Conservation (phyloP, 2,329 filamentous ascomycete genomes). For the Camillea tinctor region DNA sequence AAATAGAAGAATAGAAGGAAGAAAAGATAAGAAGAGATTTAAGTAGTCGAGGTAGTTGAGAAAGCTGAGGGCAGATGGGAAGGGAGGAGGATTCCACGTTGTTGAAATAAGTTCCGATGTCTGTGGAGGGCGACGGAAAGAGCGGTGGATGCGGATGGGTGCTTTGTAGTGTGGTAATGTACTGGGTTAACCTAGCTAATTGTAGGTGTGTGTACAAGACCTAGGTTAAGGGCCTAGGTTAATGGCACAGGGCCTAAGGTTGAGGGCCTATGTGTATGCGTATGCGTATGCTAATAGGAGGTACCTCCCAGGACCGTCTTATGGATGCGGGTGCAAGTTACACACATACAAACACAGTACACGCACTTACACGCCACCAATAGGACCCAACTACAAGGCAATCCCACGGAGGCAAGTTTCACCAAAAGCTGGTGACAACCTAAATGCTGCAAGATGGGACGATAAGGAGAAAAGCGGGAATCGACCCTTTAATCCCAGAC, state of each 20-base stretch:
- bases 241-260: too few relatives aligned
- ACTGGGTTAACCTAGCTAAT: too few relatives aligned
- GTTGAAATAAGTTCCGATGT: conserved; percentile 18
- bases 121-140: conserved; percentile 25
- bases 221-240: too few relatives aligned
- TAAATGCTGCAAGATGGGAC: conserved; percentile 15
- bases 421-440: conserved; percentile 20
- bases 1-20: neutral
- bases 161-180: conserved; percentile 1
- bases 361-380: conserved; percentile 9
- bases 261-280: too few relatives aligned
- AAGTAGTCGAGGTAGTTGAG: too few relatives aligned
- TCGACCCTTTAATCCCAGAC: neutral
- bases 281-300: neutral
- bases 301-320: neutral
- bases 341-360: conserved; percentile 6
- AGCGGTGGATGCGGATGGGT: conserved; percentile 26
- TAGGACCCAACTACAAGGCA: conserved; percentile 1
- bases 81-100: conserved; percentile 8
- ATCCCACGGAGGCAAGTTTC: conserved; percentile 21
- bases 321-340: conserved; percentile 12
- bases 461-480: neutral
- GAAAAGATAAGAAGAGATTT: too few relatives aligned
- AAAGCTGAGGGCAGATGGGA: neutral
- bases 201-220: neutral